phyloP scores from a whole-genome alignment of 1,284 basidiomycete species.

The Singerocomus rubriflavus region DNA sequence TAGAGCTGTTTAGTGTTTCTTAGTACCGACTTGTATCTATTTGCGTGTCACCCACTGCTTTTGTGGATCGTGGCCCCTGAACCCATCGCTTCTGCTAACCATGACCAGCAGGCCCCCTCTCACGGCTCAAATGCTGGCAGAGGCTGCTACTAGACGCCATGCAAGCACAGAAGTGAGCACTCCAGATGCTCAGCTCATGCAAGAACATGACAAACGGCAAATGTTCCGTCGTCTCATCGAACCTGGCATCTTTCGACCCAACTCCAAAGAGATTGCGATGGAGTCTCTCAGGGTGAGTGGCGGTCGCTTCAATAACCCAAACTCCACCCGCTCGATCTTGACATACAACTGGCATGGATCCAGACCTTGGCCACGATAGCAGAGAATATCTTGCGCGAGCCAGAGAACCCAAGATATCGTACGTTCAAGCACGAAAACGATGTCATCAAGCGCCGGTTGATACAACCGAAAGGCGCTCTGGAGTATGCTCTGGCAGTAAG shows the following conservation, averaged over 20 bases:
- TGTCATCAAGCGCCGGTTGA: conserved; percentile 58
- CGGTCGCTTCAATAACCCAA: no score
- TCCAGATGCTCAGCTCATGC: conserved; percentile 43
- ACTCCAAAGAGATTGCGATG: conserved; percentile 56
- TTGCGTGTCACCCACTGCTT: no score
- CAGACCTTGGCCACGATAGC: conserved; percentile 64
- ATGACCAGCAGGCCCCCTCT: conserved; percentile 16
- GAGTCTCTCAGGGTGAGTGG: conserved; percentile 58
- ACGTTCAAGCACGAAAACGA: conserved; percentile 73
- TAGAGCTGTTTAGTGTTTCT: background rate
- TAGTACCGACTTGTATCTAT: no score
- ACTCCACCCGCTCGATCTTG: no score
- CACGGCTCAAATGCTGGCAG: conserved; percentile 34
- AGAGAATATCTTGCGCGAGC: conserved; percentile 68
- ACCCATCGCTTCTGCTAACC: background rate
- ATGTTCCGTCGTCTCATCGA: conserved; percentile 70
- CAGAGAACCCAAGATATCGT: conserved; percentile 65
- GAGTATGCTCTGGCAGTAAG: conserved; percentile 73
- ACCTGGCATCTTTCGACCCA: conserved; percentile 72
- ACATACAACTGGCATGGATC: no score
- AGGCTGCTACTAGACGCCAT: conserved; percentile 45
- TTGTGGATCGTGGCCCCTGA: conserved; percentile 12
- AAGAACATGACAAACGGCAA: conserved; percentile 63
- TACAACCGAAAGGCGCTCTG: conserved; percentile 65
- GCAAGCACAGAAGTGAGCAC: conserved; percentile 26